phyloP scores from a whole-genome alignment of 1,139 yeast genomes.

The Blastobotrys arbuscula region DNA sequence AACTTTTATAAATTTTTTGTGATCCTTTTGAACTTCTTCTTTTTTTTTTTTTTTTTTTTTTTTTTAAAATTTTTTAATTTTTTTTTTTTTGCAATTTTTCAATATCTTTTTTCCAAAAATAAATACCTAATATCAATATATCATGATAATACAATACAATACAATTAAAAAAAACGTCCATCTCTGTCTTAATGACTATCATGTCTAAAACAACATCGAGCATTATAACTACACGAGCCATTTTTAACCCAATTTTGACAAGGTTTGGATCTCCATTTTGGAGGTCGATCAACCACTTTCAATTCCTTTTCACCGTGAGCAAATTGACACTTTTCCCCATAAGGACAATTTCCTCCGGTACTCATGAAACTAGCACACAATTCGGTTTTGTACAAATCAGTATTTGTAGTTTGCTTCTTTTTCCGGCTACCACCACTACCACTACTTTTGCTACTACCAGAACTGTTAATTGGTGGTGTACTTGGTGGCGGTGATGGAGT shows the following conservation, averaged over 20 bases:
- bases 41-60: constrained; percentile 2
- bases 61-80: not conserved
- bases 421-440: constrained; percentile 12
- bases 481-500: not conserved
- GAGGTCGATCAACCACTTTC: constrained; percentile 65
- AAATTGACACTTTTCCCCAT: constrained; percentile 88
- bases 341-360: constrained; percentile 69
- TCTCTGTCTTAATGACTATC: constrained; percentile 21
- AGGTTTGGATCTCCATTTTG: constrained; percentile 87
- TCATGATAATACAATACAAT: not conserved
- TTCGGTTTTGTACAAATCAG: constrained; percentile 83
- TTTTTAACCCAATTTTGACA: constrained; percentile 83
- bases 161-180: not conserved
- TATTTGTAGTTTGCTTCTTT: constrained; percentile 45
- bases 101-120: not conserved
- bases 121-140: not conserved
- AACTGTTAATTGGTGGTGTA: not conserved
- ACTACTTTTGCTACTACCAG: not conserved
- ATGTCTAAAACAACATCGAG: constrained; percentile 88
- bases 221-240: constrained; percentile 84
- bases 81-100: not conserved
- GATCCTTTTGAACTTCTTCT: no score
- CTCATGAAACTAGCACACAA: constrained; percentile 74
- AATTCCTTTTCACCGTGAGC: constrained; percentile 85
- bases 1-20: no score